Evolutionary conservation across 768 basidiomycete genomes (phyloP), one percentile per base, ranked within the genome.

Genomic region (Podaxis sp.): DNA sequence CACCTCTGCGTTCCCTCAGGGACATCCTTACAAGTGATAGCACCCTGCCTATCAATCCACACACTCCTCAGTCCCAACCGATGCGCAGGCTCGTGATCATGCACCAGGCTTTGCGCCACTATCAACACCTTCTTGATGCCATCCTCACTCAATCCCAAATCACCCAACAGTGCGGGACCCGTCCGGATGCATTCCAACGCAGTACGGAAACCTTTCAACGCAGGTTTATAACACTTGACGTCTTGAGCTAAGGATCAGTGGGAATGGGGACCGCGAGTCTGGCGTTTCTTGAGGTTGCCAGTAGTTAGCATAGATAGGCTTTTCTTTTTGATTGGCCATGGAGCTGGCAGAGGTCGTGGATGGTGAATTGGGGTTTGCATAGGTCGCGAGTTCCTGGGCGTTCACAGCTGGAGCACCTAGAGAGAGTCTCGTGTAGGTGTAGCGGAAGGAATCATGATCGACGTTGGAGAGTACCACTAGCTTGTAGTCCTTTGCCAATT

Each of bases 391-490:
- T 28, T 62, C 63, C 15, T 64, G 33, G 57, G 62, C 57, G 53
- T 67, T 67, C n/a, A 67, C 64, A 20, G 67, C 68, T 5, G 67
- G 60, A 13, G 71, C 69, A 7, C 75, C 80, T n/a, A 77, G 75
- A 4, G 82, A 81, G 44, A 91, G 82, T 54, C 79, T 78, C 20
- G 75, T 73, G 52, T 87, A 86, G 0, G 89, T 91, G 65, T 80
- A 74, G 2, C 80, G 75, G 69, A 91, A 90, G 36, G 88, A 87
- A 26, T 67, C 70, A 61, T 80, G 80, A 66, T 93, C 90, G 69
- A 92, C 86, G 72, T 93, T 92, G 66, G 89, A 91, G 41, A 92
- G 79, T 4, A 91, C 87, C 63, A 86, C 80, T 62, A 92, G 85
- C 60, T 86, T 87, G 76, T 84, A 91, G 69, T 83, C 81, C 60